Evolutionary conservation across 192 early-diverging fungal genomes (phyloP).

Genomic region (Coemansia guatemalensis): DNA sequence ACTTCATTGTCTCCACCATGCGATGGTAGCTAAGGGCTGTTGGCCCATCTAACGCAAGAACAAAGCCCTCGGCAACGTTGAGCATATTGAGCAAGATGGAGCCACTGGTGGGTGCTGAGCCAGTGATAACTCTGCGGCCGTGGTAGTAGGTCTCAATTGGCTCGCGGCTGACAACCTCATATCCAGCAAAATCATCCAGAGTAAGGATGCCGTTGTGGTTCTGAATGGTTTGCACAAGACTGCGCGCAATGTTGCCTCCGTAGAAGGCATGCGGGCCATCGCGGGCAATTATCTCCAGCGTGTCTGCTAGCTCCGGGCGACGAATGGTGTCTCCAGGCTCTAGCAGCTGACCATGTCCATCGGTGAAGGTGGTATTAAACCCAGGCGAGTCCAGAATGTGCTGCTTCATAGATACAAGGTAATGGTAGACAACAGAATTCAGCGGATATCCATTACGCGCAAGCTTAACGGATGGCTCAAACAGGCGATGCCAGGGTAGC

Average conservation of each 20-base stretch:
- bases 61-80: constrained; percentile 84
- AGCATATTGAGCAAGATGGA: constrained; percentile 79
- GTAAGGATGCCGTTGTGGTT: constrained; percentile 76
- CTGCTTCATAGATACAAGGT: constrained; percentile 33
- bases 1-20: constrained; percentile 85
- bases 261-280: constrained; percentile 63
- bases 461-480: constrained; percentile 74
- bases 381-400: constrained; percentile 36
- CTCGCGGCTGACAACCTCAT: constrained; percentile 59
- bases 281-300: constrained; percentile 62
- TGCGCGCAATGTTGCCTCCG: constrained; percentile 64
- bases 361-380: constrained; percentile 57
- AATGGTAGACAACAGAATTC: constrained; percentile 46
- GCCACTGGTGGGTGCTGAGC: constrained; percentile 79
- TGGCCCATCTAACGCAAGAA: constrained; percentile 59
- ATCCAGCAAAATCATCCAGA: constrained; percentile 68
- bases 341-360: constrained; percentile 68
- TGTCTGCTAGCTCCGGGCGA: constrained; percentile 60
- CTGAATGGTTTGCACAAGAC: constrained; percentile 64
- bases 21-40: constrained; percentile 74
- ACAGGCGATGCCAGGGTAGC: constrained; percentile 77
- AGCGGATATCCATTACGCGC: constrained; percentile 73
- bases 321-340: constrained; percentile 65
- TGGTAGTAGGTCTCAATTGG: constrained; percentile 73
- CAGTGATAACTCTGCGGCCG: constrained; percentile 70